These are phyloP conservation scores for Camelina sativa DNA, from an alignment of 345 rosid genomes.

Conservation along the genomic window DNA sequence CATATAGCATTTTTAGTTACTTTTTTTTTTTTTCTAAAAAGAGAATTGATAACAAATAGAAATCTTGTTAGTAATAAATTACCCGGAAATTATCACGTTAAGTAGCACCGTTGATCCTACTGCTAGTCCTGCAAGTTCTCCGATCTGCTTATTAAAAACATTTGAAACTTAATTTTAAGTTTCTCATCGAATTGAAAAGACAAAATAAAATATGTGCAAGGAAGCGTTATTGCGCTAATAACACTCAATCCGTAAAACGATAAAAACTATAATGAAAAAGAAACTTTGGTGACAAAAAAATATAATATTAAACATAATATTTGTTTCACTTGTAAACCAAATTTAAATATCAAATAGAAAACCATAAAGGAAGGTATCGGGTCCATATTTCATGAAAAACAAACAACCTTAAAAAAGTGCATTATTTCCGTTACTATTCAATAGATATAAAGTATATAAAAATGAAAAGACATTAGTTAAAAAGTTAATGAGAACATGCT, in stretches of 20 bases:
- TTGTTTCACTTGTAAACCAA: neutral
- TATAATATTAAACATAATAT: neutral
- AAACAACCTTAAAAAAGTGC: neutral
- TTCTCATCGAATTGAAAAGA: slow-evolving; percentile 20
- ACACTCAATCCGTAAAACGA: neutral
- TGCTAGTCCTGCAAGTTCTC: slow-evolving; percentile 95
- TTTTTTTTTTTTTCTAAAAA: neutral
- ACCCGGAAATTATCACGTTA: slow-evolving; percentile 93
- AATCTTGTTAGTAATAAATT: slow-evolving; percentile 9
- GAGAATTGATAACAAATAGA: neutral
- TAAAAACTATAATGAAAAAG: neutral
- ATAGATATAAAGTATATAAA: neutral
- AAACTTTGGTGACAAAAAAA: neutral
- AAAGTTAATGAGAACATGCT: slow-evolving; percentile 12
- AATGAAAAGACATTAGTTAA: neutral
- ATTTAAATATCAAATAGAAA: neutral
- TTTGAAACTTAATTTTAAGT: neutral
- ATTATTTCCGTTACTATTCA: neutral
- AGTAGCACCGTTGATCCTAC: slow-evolving; percentile 85
- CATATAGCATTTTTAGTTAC: neutral
- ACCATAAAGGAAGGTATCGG: neutral
- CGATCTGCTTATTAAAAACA: slow-evolving; percentile 56
- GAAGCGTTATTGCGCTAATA: neutral
- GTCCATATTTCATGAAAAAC: slow-evolving; percentile 2
- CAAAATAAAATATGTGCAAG: neutral